Base-by-base conservation (phyloP, 108 stramenopile species). In the Conticribra weissflogii region DNA sequence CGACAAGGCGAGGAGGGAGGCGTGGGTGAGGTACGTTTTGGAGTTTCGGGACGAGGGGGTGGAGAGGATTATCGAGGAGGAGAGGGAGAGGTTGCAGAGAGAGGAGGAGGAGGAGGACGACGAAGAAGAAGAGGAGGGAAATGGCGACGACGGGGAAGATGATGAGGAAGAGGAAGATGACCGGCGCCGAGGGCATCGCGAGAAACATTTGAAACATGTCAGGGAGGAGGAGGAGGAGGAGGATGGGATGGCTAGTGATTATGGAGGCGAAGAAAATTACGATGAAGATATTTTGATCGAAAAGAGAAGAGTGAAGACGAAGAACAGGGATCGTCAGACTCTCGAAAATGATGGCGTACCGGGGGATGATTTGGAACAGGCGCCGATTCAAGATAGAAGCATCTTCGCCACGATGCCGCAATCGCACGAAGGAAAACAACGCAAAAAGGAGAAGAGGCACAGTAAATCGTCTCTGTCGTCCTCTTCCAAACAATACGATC, bases 1-100 rank as follows among this genome's bases (percentile, higher is more conserved):
- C 50, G 70, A 79, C 8, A 79, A 72, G 65, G 57, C 63, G 8
- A 41, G 78, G 65, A 71, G 46, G 49, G 78, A 79, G 65, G 71
- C 70, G 12, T 79, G 78, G 78, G 25, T 61, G 19, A 32, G 78
- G 30, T 79, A 79, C 57, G 60, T 66, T 16, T 56, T 54, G 3
- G 66, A 68, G 24, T 61, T 76, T 34, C 23, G 36, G 54, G 74
- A 68, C 21, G 74, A 34, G 51, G 68, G 29, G 25, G 34, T 16
- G 30, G 59, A 63, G 3, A 17, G 52, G 61, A 49, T 22, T 27
- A 27, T 29, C 29, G 50, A 71, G 33, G 57, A 54, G 44, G 75
- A 28, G 12, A 30, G 7, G 17, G 65, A 46, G 41, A 46, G 27
- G 19, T 28, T 28, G 3, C 3, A 4, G 0, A 36, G 31, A 12